These are phyloP conservation scores for Colletotrichum echinochloae DNA, from an alignment of 2,329 filamentous ascomycete genomes.

Conservation along the genomic window DNA sequence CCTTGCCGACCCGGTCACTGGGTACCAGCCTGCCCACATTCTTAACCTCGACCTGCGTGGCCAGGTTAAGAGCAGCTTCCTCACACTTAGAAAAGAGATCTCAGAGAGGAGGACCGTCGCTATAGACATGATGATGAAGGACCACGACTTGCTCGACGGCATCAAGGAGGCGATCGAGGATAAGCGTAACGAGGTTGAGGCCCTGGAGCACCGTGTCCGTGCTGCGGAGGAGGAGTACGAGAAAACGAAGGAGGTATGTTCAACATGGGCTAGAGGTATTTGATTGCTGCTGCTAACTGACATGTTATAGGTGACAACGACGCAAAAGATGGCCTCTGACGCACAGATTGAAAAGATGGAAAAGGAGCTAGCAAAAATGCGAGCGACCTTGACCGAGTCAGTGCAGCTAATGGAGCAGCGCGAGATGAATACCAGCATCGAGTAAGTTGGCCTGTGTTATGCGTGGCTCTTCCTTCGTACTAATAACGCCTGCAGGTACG, in stretches of 20 bases:
- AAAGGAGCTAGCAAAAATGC: slow-evolving; percentile 95
- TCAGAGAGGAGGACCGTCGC: slow-evolving; percentile 86
- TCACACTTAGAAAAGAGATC: slow-evolving; percentile 86
- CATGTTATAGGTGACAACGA: slow-evolving; percentile 69
- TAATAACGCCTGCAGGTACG: slow-evolving; percentile 71
- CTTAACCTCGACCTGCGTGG: slow-evolving; percentile 90
- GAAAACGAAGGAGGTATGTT: slow-evolving; percentile 81
- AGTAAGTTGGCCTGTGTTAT: slow-evolving; percentile 68
- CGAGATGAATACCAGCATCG: slow-evolving; percentile 96
- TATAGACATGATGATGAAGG: slow-evolving; percentile 92
- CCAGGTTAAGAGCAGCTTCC: slow-evolving; percentile 81
- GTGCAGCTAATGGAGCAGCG: slow-evolving; percentile 93
- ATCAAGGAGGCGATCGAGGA: slow-evolving; percentile 98
- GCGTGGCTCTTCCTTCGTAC: background rate
- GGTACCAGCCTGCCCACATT: slow-evolving; percentile 90
- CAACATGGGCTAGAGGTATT: background rate
- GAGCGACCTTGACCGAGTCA: slow-evolving; percentile 83
- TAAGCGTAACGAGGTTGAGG: slow-evolving; percentile 92
- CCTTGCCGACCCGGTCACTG: slow-evolving; percentile 82
- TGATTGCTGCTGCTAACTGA: background rate
- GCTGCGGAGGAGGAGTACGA: slow-evolving; percentile 95
- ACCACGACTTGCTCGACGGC: slow-evolving; percentile 91
- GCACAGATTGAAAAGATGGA: slow-evolving; percentile 99
- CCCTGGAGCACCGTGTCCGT: slow-evolving; percentile 86
- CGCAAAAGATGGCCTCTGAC: slow-evolving; percentile 89